Base-by-base conservation (phyloP, 1,284 basidiomycete species). In the Marasmius oreades region DNA sequence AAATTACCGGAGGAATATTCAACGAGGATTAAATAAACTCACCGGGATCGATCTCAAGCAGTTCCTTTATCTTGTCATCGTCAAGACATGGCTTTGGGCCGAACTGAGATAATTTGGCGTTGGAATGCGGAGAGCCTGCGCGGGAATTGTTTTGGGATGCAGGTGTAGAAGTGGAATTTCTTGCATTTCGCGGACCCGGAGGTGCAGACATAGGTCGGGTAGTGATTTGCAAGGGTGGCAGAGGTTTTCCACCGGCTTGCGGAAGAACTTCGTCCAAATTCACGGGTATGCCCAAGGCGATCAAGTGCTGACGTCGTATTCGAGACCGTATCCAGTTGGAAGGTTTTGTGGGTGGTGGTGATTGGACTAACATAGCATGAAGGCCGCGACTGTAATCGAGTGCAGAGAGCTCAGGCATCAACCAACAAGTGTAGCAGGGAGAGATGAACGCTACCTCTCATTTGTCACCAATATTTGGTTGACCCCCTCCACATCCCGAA, bases 211-310 rank as follows among this genome's bases (percentile, higher is more conserved):
- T 78, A 1, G 90, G 88, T 46, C 90, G 80, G n/a, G 90, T 93
- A 31, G 82, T 84, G 58, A 95, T 92, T 59, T 92, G 84, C 26
- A 95, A 75, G 6, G 86, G 82, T 1, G 93, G 93, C 26, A 95
- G 75, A 1, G 86, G 76, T 60, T 86, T 88, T 24, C 84, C 78
- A 57, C 80, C 82, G 23, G 84, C 80, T 51, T 84, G 85, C 2
- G 93, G 91, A 44, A 94, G 73, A 18, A 95, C 85, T 74, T 97
- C 94, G 68, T 97, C 94, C 5, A 96, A 77, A 68, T 96, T 96
- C 51, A 97, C 90, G 3, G 94, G 94, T 50, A 97, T 87, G 34
- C 95, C 94, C 37, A 97, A 82, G 12, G 91, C 76, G 60, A 95
- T 93, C 43, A 97, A 78, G 64, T 96, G 92, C 66, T 94, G 91